Conservation (phyloP, 768 basidiomycete genomes). For the Mycena indigotica region DNA sequence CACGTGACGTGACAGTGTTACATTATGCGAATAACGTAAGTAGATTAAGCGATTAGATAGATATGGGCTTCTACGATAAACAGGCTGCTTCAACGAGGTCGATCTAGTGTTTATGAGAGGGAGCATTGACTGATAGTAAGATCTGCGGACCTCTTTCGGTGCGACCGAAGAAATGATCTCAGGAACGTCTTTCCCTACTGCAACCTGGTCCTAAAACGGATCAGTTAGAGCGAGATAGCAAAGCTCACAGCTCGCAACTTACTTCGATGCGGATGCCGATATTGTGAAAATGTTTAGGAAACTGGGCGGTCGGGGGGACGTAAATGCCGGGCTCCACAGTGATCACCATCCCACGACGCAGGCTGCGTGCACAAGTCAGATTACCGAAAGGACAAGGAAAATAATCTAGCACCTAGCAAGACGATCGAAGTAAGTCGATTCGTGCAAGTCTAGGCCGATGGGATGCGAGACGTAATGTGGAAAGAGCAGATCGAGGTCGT, state of each 20-base stretch:
- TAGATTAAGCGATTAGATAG: not conserved
- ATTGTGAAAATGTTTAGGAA: conserved; percentile 88
- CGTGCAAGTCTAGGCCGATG: conserved; percentile 75
- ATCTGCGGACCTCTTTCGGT: conserved; percentile 67
- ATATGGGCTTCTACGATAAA: not conserved
- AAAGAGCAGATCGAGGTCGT: conserved; percentile 77
- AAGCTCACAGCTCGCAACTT: conserved; percentile 6
- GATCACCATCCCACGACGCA: conserved; percentile 86
- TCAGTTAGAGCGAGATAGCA: conserved; percentile 1
- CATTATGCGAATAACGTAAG: not conserved
- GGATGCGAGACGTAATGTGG: conserved; percentile 94
- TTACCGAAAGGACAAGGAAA: conserved; percentile 82
- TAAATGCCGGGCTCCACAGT: conserved; percentile 95
- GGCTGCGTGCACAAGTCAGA: conserved; percentile 75
- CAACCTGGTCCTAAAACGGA: conserved; percentile 51
- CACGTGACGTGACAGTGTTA: not conserved
- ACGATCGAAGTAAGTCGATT: not conserved
- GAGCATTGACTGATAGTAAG: not conserved
- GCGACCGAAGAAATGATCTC: conserved; percentile 55
- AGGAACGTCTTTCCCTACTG: conserved; percentile 51
- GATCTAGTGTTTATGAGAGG: not conserved
- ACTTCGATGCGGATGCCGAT: conserved; percentile 93
- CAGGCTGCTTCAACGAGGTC: not conserved
- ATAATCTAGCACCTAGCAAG: not conserved
- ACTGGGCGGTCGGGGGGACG: conserved; percentile 76